Evolutionary conservation across 768 basidiomycete genomes (phyloP).

Genomic region (Cystofilobasidium capitatum): DNA sequence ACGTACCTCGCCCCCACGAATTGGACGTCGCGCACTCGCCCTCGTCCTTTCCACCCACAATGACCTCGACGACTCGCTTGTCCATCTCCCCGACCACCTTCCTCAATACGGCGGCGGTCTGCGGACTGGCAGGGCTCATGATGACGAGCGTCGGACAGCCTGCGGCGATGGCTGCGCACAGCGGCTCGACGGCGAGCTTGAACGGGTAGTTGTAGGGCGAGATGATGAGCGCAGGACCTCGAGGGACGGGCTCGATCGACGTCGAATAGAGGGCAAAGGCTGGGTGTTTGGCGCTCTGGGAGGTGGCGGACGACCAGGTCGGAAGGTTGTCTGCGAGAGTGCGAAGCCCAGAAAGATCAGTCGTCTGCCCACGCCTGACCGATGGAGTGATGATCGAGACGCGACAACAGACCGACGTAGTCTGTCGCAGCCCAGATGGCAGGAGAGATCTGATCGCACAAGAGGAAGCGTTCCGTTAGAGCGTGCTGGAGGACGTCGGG

Average conservation of each 20-base stretch:
- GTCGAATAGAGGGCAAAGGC: conserved; percentile 4
- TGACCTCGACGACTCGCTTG: conserved; percentile 10
- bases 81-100: conserved; percentile 9
- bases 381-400: background rate
- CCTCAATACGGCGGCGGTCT: background rate
- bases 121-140: conserved; percentile 1
- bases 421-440: conserved; percentile 12
- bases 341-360: no score
- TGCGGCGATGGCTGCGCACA: conserved; percentile 39
- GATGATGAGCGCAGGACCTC: conserved; percentile 32
- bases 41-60: conserved; percentile 21
- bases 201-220: conserved; percentile 34
- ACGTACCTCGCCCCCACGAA: conserved; percentile 34
- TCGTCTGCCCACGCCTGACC: no score
- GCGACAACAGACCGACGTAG: conserved; percentile 2
- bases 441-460: conserved; percentile 28
- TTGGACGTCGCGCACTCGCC: conserved; percentile 30
- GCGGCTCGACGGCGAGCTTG: conserved; percentile 34
- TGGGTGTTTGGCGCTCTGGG: background rate
- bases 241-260: background rate
- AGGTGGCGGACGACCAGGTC: conserved; percentile 10
- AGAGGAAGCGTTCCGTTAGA: background rate
- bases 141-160: conserved; percentile 39
- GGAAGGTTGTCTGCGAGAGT: background rate
- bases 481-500: background rate